phyloP scores from a whole-genome alignment of 208 protist species.

The Strigomonas culicis region DNA sequence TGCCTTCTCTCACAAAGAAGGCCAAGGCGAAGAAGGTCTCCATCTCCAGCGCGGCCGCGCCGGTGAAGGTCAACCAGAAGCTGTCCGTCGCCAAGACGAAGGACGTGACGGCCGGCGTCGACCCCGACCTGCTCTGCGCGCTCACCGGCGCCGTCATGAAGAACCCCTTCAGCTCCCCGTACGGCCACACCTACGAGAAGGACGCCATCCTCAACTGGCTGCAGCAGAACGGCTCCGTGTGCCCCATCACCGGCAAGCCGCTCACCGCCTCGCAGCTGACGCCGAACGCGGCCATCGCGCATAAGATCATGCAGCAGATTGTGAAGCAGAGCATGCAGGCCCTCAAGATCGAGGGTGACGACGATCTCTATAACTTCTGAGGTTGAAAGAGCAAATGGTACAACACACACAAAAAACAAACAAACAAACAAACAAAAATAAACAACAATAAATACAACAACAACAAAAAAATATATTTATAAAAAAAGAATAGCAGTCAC shows the following conservation, averaged over 20 bases:
- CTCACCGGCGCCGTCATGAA: constrained; percentile 90
- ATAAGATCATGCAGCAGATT: constrained; percentile 79
- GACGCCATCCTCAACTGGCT: constrained; percentile 84
- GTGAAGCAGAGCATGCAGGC: constrained; percentile 70
- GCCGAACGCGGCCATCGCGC: constrained; percentile 60
- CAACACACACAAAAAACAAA: constrained; percentile 12
- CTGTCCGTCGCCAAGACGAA: constrained; percentile 29
- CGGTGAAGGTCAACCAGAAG: constrained; percentile 43
- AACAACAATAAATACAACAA: too few relatives aligned
- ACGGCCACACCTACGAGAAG: constrained; percentile 88
- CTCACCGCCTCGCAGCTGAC: constrained; percentile 53
- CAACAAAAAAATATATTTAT: neutral
- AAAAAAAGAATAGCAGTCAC: neutral
- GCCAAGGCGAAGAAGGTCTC: constrained; percentile 61
- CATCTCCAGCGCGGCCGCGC: constrained; percentile 62
- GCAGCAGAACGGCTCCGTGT: constrained; percentile 84
- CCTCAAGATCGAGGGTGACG: constrained; percentile 52
- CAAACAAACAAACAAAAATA: too few relatives aligned
- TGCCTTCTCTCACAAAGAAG: constrained; percentile 53
- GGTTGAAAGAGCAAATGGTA: too few relatives aligned
- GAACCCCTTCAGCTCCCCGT: constrained; percentile 85
- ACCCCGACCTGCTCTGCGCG: constrained; percentile 69
- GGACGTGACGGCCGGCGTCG: constrained; percentile 53
- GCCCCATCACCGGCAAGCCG: constrained; percentile 87
- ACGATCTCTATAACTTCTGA: constrained; percentile 92